phyloP scores from a whole-genome alignment of 176 grass and related monocot species.

The Elymus sibiricus region DNA sequence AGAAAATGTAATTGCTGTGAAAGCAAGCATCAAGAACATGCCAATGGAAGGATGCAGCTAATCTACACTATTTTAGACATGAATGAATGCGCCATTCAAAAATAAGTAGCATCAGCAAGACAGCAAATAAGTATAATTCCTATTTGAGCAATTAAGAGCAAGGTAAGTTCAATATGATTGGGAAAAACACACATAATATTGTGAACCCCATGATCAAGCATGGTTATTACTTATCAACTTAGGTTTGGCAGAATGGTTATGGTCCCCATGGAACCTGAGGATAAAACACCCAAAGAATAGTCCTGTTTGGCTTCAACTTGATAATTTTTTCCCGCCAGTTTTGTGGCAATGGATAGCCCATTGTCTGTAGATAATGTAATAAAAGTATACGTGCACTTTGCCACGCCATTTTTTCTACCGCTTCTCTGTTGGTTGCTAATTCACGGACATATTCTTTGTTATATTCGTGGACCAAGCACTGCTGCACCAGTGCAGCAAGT shows the following conservation, averaged over 20 bases:
- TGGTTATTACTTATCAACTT: background rate
- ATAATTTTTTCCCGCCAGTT: slow-evolving; percentile 97
- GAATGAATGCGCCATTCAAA: background rate
- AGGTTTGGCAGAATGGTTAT: slow-evolving; percentile 5
- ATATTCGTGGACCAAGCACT: no score
- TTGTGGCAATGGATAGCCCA: slow-evolving; percentile 75
- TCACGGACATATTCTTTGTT: no score
- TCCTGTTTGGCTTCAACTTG: slow-evolving; percentile 87
- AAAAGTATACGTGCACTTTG: no score
- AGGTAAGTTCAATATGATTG: no score
- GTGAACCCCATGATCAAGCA: background rate
- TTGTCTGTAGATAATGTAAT: slow-evolving; percentile 69
- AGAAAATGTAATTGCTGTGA: background rate
- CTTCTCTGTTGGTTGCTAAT: no score
- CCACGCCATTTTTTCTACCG: no score
- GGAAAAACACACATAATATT: background rate
- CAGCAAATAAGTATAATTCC: slow-evolving; percentile 3
- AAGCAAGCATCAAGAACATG: background rate
- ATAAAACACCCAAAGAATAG: slow-evolving; percentile 69
- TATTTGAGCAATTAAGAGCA: no score
- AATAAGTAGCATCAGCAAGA: slow-evolving; percentile 7
- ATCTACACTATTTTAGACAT: background rate
- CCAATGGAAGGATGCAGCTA: background rate
- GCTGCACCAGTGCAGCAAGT: no score
- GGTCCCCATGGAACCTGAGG: background rate